These are phyloP conservation scores for Isatis lusitanica DNA, from an alignment of 441 rosid species.

Conservation along the genomic window DNA sequence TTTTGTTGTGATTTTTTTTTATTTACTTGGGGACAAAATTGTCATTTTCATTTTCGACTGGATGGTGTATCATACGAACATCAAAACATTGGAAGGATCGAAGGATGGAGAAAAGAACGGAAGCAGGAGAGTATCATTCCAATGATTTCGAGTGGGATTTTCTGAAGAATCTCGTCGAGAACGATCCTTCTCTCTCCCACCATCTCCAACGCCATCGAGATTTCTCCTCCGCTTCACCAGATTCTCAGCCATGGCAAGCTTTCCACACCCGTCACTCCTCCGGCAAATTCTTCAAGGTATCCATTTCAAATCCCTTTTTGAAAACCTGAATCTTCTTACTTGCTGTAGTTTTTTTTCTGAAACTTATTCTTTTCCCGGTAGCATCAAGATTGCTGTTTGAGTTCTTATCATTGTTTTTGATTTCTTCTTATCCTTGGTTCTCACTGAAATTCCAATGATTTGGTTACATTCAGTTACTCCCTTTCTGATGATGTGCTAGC, in stretches of 20 bases:
- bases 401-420: not conserved
- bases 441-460: not conserved
- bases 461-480: not conserved
- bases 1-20: no score
- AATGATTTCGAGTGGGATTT: conserved; percentile 85
- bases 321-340: no score
- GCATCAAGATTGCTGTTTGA: not conserved
- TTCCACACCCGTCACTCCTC: conserved; percentile 80
- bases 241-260: conserved; percentile 64
- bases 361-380: not conserved
- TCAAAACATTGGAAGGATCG: no score
- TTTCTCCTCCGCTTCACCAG: conserved; percentile 6
- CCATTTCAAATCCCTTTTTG: no score
- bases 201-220: conserved; percentile 39
- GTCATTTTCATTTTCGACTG: no score
- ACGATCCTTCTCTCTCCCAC: conserved; percentile 52
- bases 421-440: not conserved
- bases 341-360: not conserved
- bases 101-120: conserved; percentile 29
- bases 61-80: no score
- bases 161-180: conserved; percentile 50
- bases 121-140: conserved; percentile 73
- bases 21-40: no score
- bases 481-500: not conserved
- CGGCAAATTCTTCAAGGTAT: conserved; percentile 90